Conservation (phyloP, 352 stramenopile species). For the Globisporangium alternatum region DNA sequence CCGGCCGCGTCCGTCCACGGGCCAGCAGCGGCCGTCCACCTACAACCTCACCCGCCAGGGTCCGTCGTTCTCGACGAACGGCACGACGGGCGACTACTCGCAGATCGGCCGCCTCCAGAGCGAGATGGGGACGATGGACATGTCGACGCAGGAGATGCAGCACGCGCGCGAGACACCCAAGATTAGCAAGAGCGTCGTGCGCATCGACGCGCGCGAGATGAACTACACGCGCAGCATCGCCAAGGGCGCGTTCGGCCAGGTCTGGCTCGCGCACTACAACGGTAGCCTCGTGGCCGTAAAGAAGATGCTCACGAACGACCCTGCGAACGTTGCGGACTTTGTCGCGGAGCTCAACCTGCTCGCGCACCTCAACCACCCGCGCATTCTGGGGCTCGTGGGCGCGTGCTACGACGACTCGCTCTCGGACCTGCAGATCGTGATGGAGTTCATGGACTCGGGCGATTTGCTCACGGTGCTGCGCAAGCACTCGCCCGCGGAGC, state of each 20-base stretch:
- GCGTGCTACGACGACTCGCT: constrained; percentile 71
- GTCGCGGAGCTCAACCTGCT: constrained; percentile 83
- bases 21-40: constrained; percentile 6
- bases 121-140: constrained; percentile 14
- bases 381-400: constrained; percentile 70
- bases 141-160: constrained; percentile 8
- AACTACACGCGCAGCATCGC: constrained; percentile 79
- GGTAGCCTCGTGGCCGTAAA: constrained; percentile 78
- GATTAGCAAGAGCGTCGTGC: constrained; percentile 48
- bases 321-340: constrained; percentile 59
- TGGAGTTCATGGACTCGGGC: constrained; percentile 78
- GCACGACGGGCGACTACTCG: constrained; percentile 18
- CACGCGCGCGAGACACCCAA: constrained; percentile 20
- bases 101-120: constrained; percentile 30
- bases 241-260: constrained; percentile 77
- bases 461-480: constrained; percentile 66
- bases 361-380: constrained; percentile 63
- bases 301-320: constrained; percentile 67
- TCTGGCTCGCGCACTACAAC: constrained; percentile 71
- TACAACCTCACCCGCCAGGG: constrained; percentile 13
- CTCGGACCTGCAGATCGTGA: constrained; percentile 72
- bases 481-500: constrained; percentile 31
- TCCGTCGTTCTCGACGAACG: constrained; percentile 21
- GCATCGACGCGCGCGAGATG: constrained; percentile 63
- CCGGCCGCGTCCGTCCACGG: no score